Evolutionary conservation across 1,139 yeast genomes (phyloP), one percentile per base, ranked within the genome.

Genomic region (Hansenula anomala): DNA sequence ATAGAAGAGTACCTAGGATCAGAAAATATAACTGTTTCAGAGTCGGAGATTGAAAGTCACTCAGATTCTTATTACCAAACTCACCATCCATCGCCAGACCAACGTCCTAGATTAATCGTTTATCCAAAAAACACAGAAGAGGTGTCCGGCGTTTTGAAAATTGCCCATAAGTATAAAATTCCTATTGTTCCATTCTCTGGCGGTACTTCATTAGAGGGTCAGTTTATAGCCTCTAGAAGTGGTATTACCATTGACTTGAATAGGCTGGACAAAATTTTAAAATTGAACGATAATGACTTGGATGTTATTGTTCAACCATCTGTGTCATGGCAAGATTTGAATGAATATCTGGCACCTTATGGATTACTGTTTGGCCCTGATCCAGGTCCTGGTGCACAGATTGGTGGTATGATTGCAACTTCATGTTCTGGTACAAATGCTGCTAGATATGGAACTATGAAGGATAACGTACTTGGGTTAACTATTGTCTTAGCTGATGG

Each of bases 131-230:
- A 71, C 22, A 80, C 92, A 1, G 82, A 80, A 47, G 76, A 86
- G 46, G 94, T 86, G 3, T 71, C 85, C 2, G 58, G 66, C 37
- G 68, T 85, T 19, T 61, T 82, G 63, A 76, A 79, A 54, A 64
- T 84, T 25, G 80, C 84, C 31, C 76, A 82, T 55, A 66, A 73
- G 51, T 75, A 76, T 56, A 60, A 71, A 20, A 78, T 86, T 3
- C 95, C 95, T 0, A 71, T 85, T 18, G 80, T 84, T 19, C 89
- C 95, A 13, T 81, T 71, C 55, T 79, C 89, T 1, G 95, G 95
- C 0, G 83, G 89, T 44, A 86, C 95, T 0, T 82, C 94, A 0
- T 63, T 86, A 23, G 95, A 86, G 60, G 95, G 95, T 12, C 92
- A 86, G 44, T 82, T 77, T 55, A 78, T 84, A 56, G 88, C 89